phyloP scores from a whole-genome alignment of 768 basidiomycete species.

The Kwoniella shandongensis region DNA sequence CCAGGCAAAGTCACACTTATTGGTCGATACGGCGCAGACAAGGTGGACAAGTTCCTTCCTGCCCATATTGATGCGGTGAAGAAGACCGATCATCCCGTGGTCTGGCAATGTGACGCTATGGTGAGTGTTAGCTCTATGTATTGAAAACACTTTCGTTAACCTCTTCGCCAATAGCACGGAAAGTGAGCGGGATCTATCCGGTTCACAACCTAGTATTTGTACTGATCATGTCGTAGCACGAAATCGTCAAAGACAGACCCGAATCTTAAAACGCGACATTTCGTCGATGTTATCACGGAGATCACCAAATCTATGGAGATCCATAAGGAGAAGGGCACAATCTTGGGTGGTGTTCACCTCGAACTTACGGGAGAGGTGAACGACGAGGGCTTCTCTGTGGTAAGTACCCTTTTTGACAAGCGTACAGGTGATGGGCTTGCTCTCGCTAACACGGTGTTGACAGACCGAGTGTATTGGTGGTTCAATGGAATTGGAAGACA shows the following conservation, averaged over 20 bases:
- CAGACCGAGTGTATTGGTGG: conserved; percentile 91
- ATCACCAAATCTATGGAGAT: conserved; percentile 77
- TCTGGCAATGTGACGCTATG: conserved; percentile 98
- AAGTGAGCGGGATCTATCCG: conserved; percentile 63
- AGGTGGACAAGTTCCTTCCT: conserved; percentile 75
- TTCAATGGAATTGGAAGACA: conserved; percentile 89
- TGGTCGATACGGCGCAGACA: conserved; percentile 85
- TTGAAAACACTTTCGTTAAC: neutral
- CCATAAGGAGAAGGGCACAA: conserved; percentile 70
- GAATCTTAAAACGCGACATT: conserved; percentile 83
- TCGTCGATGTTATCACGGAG: conserved; percentile 79
- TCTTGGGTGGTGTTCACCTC: conserved; percentile 76
- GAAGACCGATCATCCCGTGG: conserved; percentile 75
- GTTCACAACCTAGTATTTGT: neutral
- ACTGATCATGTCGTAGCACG: conserved; percentile 61
- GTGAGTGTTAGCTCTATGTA: conserved; percentile 19
- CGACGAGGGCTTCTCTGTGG: conserved; percentile 84
- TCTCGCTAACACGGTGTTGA: neutral
- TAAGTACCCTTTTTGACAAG: conserved; percentile 25
- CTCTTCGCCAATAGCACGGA: conserved; percentile 62
- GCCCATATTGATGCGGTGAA: conserved; percentile 80
- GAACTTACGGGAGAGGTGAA: conserved; percentile 91
- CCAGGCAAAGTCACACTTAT: conserved; percentile 83
- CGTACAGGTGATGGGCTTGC: neutral
- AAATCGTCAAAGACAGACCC: conserved; percentile 67